Evolutionary conservation across 768 basidiomycete species (phyloP).

Genomic region (Multifurca ochricompacta): DNA sequence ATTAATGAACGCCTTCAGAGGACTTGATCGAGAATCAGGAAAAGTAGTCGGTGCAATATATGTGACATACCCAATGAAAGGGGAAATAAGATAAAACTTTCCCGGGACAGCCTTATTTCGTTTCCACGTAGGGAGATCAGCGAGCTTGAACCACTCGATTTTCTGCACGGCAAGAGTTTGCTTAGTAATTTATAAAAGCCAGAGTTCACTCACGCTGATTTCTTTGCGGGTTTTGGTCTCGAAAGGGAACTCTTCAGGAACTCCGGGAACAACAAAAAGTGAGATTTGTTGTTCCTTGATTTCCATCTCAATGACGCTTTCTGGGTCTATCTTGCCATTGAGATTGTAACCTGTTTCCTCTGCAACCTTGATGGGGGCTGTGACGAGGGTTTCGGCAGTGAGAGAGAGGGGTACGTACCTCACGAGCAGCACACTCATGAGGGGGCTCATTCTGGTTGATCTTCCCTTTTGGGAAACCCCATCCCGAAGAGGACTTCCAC

Average conservation of each 20-base stretch:
- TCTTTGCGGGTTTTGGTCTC: constrained; percentile 94
- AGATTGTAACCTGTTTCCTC: constrained; percentile 97
- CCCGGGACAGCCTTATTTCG: constrained; percentile 58
- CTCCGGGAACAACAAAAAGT: constrained; percentile 80
- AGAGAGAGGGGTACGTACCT: constrained; percentile 53
- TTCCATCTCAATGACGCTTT: constrained; percentile 73
- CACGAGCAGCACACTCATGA: constrained; percentile 80
- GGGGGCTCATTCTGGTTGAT: constrained; percentile 91
- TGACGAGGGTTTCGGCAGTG: not conserved
- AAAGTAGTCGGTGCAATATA: constrained; percentile 5
- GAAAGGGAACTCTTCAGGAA: constrained; percentile 84
- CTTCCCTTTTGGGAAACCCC: constrained; percentile 99
- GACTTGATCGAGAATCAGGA: constrained; percentile 30
- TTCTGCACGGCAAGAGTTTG: constrained; percentile 45
- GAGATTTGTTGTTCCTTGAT: constrained; percentile 90
- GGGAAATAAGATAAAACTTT: constrained; percentile 92
- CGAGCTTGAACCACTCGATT: constrained; percentile 92
- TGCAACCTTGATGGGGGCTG: constrained; percentile 53
- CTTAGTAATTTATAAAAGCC: constrained; percentile 5
- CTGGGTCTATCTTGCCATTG: constrained; percentile 52
- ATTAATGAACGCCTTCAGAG: constrained; percentile 61
- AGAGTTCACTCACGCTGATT: constrained; percentile 68
- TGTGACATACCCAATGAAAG: constrained; percentile 69
- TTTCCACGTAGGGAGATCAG: constrained; percentile 91
- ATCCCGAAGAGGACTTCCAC: constrained; percentile 93